These are phyloP conservation scores for Aureobasidium pullulans DNA, from an alignment of 2,329 filamentous ascomycete genomes.

Conservation along the genomic window DNA sequence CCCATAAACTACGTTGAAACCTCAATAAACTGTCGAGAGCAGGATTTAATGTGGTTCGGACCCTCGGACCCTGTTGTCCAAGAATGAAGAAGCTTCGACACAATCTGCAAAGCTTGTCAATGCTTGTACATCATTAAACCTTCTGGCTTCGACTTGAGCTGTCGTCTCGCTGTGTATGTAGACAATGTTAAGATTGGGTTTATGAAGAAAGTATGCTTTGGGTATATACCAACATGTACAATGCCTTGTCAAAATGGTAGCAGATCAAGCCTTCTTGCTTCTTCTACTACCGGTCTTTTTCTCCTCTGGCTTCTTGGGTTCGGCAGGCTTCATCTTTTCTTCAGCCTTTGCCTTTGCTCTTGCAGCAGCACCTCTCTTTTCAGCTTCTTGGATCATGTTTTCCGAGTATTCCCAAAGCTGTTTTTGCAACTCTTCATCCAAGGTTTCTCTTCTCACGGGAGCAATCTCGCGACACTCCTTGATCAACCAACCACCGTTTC, in stretches of 20 bases:
- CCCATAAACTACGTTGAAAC: too few relatives aligned
- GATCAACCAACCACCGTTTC: conserved; percentile 62
- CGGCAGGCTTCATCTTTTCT: conserved; percentile 19
- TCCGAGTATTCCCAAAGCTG: conserved; percentile 87
- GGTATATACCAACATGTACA: too few relatives aligned
- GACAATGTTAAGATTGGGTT: too few relatives aligned
- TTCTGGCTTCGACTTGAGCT: too few relatives aligned
- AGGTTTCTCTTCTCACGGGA: conserved; percentile 64
- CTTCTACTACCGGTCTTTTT: conserved; percentile 15
- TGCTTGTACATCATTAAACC: too few relatives aligned
- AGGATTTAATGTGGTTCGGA: too few relatives aligned
- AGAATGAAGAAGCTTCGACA: too few relatives aligned
- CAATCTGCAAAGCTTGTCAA: too few relatives aligned
- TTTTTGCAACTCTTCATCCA: conserved; percentile 73
- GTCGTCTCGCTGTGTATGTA: too few relatives aligned
- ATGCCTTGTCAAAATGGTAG: neutral
- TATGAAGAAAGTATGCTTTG: neutral
- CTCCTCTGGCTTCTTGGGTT: conserved; percentile 9
- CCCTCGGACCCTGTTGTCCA: too few relatives aligned
- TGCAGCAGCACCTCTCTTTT: conserved; percentile 67
- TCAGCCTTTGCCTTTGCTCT: conserved; percentile 48
- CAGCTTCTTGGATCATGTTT: conserved; percentile 68
- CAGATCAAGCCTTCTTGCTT: conserved; percentile 15
- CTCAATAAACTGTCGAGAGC: too few relatives aligned
- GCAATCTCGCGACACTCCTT: conserved; percentile 82